Evolutionary conservation across 2,329 filamentous ascomycete species (phyloP).

Genomic region (Alternaria infectoria): DNA sequence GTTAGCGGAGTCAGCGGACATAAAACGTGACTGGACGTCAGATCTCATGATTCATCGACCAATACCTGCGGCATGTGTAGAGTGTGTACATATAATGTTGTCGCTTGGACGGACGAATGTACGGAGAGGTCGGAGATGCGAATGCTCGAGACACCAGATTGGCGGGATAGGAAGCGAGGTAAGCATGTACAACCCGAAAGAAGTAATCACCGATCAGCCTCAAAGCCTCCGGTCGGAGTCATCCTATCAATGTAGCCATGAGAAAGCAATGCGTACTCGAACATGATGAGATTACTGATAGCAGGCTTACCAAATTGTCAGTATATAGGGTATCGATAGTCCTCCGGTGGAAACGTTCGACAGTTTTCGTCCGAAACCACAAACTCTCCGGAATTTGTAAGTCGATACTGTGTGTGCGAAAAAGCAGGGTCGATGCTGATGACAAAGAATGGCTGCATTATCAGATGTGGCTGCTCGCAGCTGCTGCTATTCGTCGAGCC

Average conservation of each 20-base stretch:
- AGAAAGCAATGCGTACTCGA: background rate
- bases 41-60: background rate
- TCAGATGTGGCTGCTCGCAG: background rate
- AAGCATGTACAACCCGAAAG: background rate
- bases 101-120: background rate
- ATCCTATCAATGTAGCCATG: background rate
- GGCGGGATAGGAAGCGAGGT: background rate
- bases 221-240: background rate
- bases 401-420: background rate
- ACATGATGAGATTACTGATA: background rate
- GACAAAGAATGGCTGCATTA: background rate
- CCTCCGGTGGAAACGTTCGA: background rate
- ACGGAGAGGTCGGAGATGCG: background rate
- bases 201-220: background rate
- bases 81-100: background rate
- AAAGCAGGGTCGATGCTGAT: background rate
- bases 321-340: background rate
- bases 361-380: background rate
- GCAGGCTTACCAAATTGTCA: background rate
- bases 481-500: background rate
- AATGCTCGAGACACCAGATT: background rate
- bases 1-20: slow-evolving; percentile 10
- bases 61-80: background rate
- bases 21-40: slow-evolving; percentile 1
- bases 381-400: background rate